Evolutionary conservation across 371 early-diverging fungal species (phyloP).

Genomic region (Fennellomyces sp.): DNA sequence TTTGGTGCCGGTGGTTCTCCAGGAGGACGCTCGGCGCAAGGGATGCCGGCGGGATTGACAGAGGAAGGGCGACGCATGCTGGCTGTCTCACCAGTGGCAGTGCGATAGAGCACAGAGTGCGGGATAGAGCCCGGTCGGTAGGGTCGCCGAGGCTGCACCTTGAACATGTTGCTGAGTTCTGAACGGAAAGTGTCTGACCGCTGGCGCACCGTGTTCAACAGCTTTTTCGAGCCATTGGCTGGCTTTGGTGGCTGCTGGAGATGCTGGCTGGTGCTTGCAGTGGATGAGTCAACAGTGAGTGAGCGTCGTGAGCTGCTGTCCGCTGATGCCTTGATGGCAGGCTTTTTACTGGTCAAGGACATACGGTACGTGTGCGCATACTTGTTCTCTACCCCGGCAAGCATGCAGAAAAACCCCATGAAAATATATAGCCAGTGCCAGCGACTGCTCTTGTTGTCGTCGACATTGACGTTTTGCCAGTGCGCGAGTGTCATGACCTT

Average conservation of each 20-base stretch:
- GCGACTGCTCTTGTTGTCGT: conserved; percentile 15
- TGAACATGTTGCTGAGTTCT: conserved; percentile 37
- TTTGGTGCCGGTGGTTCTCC: conserved; percentile 24
- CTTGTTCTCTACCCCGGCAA: conserved; percentile 27
- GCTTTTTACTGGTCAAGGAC: conserved; percentile 32
- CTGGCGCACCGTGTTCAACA: conserved; percentile 36
- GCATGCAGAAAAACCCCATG: conserved; percentile 31
- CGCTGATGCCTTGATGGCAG: conserved; percentile 1
- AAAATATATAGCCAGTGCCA: conserved; percentile 48
- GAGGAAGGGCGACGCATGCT: conserved; percentile 11
- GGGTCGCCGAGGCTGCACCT: conserved; percentile 8
- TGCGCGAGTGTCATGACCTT: conserved; percentile 51
- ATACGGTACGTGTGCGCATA: conserved; percentile 28
- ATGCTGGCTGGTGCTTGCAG: background rate
- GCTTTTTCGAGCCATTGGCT: conserved; percentile 11
- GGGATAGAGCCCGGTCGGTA: conserved; percentile 54
- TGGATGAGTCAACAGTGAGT: background rate
- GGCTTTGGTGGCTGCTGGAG: background rate
- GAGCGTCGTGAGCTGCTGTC: background rate
- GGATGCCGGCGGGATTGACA: conserved; percentile 13
- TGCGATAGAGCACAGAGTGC: conserved; percentile 49
- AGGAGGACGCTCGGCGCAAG: conserved; percentile 17
- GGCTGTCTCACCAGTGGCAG: conserved; percentile 13
- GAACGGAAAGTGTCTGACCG: conserved; percentile 49
- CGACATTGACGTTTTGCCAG: conserved; percentile 62